Base-by-base conservation (phyloP, 495 filamentous ascomycete genomes). In the Trichoderma orchidacearum region DNA sequence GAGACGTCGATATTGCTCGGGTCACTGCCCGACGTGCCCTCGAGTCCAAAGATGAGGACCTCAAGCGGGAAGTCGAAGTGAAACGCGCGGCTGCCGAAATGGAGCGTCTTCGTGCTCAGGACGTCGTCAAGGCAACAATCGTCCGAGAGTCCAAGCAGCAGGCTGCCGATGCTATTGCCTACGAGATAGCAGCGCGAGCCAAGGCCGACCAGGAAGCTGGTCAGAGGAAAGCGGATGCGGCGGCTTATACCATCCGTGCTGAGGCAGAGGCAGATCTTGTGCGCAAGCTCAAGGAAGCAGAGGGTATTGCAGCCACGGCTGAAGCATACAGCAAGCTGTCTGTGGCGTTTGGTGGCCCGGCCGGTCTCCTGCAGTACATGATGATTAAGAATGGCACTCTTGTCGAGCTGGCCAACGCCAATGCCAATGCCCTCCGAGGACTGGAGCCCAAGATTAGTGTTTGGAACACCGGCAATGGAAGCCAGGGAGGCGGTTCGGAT, bases 371-470 rank as follows among this genome's bases (percentile, higher is more conserved):
- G 58, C 84, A 89, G 65, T 90, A 84, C 75, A 75, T 88, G 70
- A 90, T 86, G 84, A 81, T 87, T 64, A 78, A 86, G 70, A 81
- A 83, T 64, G 78, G 78, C 60, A 80, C 80, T 1, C 85, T 84
- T 60, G 72, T 79, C 52, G 71, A 80, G 60, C 76, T 87, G 45
- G 84, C 84, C 55, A 80, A 82, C 60, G 82, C 82, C 41, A 87
- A 87, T 61, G 88, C 84, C 23, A 61, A 72, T 35, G 88, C 87
- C 23, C 79, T 93, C 68, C 73, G 82, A 45, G 88, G 88, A 51
- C 70, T 93, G 61, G 80, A 88, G 62, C 88, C 88, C 55, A 93
- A 91, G 82, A 93, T 93, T 70, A 89, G 81, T 51, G 78, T 89
- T 9, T 93, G 88, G 88, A 91, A 90, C 67, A 91, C 88, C 30